phyloP scores from a whole-genome alignment of 116 monocot species.

The Papilionanthe hybrid region DNA sequence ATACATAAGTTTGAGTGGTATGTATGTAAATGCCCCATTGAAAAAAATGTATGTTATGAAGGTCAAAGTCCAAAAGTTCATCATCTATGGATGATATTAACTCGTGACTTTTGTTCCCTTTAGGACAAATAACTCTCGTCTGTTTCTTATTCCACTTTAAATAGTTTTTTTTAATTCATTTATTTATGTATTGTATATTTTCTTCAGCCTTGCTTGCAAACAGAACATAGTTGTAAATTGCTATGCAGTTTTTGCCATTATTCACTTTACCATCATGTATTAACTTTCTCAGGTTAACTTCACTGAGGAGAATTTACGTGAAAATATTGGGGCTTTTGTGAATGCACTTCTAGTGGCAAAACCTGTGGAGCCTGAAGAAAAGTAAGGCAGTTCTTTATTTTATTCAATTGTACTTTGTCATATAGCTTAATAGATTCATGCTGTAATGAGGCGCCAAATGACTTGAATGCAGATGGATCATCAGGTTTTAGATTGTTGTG shows the following conservation, averaged over 20 bases:
- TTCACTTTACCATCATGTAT: not conserved
- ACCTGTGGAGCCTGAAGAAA: constrained; percentile 88
- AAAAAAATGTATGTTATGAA: not conserved
- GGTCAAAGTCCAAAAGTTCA: no score
- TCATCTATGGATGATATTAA: not conserved
- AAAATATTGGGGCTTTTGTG: no score
- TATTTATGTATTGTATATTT: not conserved
- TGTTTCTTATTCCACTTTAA: not conserved
- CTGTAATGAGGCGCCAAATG: not conserved
- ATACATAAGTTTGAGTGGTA: no score
- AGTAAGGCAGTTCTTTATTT: constrained; percentile 42
- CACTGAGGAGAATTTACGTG: constrained; percentile 64
- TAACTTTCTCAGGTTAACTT: constrained; percentile 63
- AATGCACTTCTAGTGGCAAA: constrained; percentile 91
- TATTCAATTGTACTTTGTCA: not conserved
- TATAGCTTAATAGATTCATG: no score
- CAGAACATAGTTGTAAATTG: not conserved
- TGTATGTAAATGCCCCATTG: no score
- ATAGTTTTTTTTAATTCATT: not conserved
- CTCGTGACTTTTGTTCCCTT: not conserved
- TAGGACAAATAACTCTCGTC: not conserved
- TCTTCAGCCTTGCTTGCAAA: not conserved
- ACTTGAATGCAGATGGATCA: no score
- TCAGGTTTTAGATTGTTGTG: not conserved
- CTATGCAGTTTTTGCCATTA: not conserved